A percentile compares a stretch with the other conserved stretches of the same genome.
These are phyloP conservation scores for Cryphonectria nitschkei DNA, from an alignment of 2,329 filamentous ascomycete genomes.

Conservation along the genomic window DNA sequence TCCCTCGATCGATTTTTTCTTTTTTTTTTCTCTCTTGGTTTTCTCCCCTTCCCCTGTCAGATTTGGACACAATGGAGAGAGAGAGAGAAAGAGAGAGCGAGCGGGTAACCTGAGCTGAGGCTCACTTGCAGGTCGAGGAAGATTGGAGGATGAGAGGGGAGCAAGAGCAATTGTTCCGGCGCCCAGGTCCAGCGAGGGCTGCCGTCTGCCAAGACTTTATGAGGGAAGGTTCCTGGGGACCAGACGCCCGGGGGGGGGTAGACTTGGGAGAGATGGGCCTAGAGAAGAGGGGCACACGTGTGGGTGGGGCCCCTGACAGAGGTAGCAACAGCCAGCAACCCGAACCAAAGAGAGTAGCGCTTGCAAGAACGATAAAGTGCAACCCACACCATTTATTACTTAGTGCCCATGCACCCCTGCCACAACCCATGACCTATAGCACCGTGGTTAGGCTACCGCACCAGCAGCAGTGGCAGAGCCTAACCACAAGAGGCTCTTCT, in stretches of 20 bases:
- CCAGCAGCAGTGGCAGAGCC: not conserved
- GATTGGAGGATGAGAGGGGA: conserved; percentile 2
- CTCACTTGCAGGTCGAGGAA: not conserved
- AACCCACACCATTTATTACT: not conserved
- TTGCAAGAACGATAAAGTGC: not conserved
- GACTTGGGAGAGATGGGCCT: too few species aligned
- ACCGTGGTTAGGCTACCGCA: not conserved
- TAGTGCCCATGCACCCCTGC: not conserved
- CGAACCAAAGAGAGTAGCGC: not conserved
- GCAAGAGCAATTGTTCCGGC: not conserved
- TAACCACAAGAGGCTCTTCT: not conserved
- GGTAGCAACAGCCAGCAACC: not conserved
- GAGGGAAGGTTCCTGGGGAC: not conserved
- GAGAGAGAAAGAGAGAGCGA: too few species aligned
- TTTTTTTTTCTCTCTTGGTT: too few species aligned
- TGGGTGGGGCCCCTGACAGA: not conserved
- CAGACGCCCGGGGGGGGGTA: too few species aligned
- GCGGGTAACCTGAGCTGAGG: not conserved
- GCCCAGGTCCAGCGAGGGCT: conserved; percentile 1
- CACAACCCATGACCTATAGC: not conserved
- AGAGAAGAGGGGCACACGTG: not conserved
- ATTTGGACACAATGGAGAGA: too few species aligned
- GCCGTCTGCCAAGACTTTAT: conserved; percentile 13
- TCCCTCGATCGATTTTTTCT: not conserved
- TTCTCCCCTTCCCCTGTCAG: too few species aligned